Conservation (phyloP, 164 flowering plant species). For the Dillenia suffruticosa region DNA sequence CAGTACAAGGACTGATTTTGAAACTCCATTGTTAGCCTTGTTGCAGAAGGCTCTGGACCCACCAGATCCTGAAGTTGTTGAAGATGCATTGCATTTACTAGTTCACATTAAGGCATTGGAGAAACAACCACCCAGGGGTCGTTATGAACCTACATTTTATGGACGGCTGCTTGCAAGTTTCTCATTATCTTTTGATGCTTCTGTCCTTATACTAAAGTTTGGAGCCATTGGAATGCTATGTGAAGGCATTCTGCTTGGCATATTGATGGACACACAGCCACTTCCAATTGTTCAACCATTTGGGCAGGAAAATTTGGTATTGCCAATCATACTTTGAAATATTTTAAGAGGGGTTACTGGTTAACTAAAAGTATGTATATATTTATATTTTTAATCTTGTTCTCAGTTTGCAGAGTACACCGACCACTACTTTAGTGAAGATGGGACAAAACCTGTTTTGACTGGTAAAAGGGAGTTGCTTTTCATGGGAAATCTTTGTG, state of each 20-base stretch:
- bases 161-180: constrained; percentile 78
- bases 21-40: constrained; percentile 40
- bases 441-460: constrained; percentile 17
- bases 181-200: constrained; percentile 86
- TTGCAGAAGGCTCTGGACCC: constrained; percentile 89
- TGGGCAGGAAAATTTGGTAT: constrained; percentile 75
- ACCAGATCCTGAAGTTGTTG: constrained; percentile 74
- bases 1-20: background rate
- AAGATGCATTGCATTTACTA: constrained; percentile 76
- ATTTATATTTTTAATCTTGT: constrained; percentile 1
- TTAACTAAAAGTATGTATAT: constrained; percentile 4
- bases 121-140: constrained; percentile 49
- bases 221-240: constrained; percentile 70
- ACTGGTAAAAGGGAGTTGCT: constrained; percentile 55
- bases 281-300: constrained; percentile 84
- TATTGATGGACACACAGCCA: constrained; percentile 84
- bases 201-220: constrained; percentile 75
- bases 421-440: constrained; percentile 45
- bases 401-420: constrained; percentile 52
- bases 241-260: constrained; percentile 90
- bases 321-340: background rate
- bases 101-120: constrained; percentile 55
- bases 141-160: constrained; percentile 86
- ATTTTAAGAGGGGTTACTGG: background rate
- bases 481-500: constrained; percentile 69